Percentiles rank a stretch among this genome's conserved stretches.
phyloP scores from a whole-genome alignment of 768 basidiomycete genomes.

The Rossbeevera mucosa region DNA sequence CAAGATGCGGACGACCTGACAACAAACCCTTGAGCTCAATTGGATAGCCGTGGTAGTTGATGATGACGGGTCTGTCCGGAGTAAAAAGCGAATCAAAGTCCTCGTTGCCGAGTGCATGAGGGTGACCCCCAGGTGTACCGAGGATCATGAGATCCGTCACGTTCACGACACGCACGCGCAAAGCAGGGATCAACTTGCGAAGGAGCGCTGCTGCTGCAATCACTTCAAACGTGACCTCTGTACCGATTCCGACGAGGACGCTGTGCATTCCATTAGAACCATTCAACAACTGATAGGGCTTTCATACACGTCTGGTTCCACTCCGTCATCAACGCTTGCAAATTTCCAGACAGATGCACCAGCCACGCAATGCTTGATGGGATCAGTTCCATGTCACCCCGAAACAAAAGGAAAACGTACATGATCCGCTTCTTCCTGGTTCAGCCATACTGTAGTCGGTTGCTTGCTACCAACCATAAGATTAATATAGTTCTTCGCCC shows the following conservation, averaged over 20 bases:
- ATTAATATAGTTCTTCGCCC: slow-evolving; percentile 83
- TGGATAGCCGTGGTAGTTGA: slow-evolving; percentile 85
- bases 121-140: slow-evolving; percentile 61
- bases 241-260: slow-evolving; percentile 82
- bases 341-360: slow-evolving; percentile 87
- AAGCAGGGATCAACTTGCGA: slow-evolving; percentile 58
- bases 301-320: slow-evolving; percentile 64
- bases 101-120: slow-evolving; percentile 60
- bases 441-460: slow-evolving; percentile 74
- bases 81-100: slow-evolving; percentile 74
- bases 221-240: slow-evolving; percentile 85
- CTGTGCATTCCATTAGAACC: slow-evolving; percentile 28
- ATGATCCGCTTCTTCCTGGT: slow-evolving; percentile 67
- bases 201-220: slow-evolving; percentile 81
- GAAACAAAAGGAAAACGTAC: slow-evolving; percentile 30
- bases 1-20: slow-evolving; percentile 48
- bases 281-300: neutral
- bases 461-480: slow-evolving; percentile 88
- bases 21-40: slow-evolving; percentile 66
- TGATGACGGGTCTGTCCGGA: slow-evolving; percentile 57
- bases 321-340: slow-evolving; percentile 68
- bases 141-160: slow-evolving; percentile 89
- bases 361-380: slow-evolving; percentile 68
- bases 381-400: neutral
- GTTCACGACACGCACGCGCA: slow-evolving; percentile 84